Base-by-base conservation (phyloP, 441 rosid genomes). In the Pelargonium citronellum region DNA sequence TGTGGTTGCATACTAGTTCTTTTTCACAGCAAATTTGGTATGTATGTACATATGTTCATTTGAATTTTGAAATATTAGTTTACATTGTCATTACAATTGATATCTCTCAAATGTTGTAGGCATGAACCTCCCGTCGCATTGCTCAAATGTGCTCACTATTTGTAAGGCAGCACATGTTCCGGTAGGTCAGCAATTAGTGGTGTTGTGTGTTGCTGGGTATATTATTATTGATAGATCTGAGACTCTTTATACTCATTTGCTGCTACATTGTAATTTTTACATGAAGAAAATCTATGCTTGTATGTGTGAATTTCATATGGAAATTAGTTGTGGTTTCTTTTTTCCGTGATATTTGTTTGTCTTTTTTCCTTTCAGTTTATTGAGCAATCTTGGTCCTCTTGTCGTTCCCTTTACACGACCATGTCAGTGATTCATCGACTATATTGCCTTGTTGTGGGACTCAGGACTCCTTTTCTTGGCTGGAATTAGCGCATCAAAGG, bases 401-500 rank as follows among this genome's bases (percentile, higher is more conserved):
- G 53, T 34, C 43, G 46, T 79, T 77, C 72, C 72, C 85, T 85
- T 91, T 80, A 79, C 80, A 71, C 70, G 58, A 67, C 75, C 64
- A 44, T 71, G 27, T 65, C 79, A 91, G 96, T 96, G 30, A 75
- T 95, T 81, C 96, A 89, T 81, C 79, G 92, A 44, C 77, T 90
- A 67, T 97, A 91, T 82, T 87, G 96, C 68, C 92, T 91, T 64
- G 94, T 91, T 37, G 41, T 37, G 41, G 41, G 41, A 37, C 78
- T 91, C 94, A 11, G 96, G 99, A 72, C 87, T 94, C 71, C 97
- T 91, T 67, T 91, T 91, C 78, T 75, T 91, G 74, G 96, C 96
- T 57, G 86, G 96, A 85, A 90, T 77, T 85, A 34, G 39, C 5
- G 87, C 97, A 70, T 77, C 86, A 15, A 91, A 81, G 79, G 94